Conservation (phyloP, 2,329 filamentous ascomycete species). For the Pseudocercospora macadamiae region DNA sequence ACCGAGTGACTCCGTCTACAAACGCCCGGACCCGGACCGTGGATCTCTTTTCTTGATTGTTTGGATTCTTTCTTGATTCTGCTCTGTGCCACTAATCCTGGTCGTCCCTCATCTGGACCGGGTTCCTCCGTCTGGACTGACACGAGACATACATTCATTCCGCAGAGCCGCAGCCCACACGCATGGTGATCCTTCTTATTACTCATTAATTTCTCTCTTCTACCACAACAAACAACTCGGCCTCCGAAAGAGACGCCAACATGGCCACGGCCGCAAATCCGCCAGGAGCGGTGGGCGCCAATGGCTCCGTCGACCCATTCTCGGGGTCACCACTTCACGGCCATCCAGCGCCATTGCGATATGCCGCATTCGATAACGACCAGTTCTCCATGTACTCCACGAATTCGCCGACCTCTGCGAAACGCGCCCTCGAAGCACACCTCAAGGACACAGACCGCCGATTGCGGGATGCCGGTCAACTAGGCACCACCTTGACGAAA, state of each 20-base stretch:
- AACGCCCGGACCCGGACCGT: background rate
- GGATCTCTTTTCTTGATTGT: background rate
- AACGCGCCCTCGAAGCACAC: slow-evolving; percentile 86
- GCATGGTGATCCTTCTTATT: slow-evolving; percentile 6
- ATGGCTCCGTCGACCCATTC: slow-evolving; percentile 50
- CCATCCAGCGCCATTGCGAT: slow-evolving; percentile 61
- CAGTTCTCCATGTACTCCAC: slow-evolving; percentile 77
- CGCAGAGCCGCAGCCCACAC: slow-evolving; percentile 9
- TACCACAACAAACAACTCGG: slow-evolving; percentile 9
- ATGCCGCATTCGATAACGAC: slow-evolving; percentile 75
- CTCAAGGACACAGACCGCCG: slow-evolving; percentile 89
- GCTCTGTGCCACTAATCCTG: background rate
- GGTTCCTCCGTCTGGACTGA: slow-evolving; percentile 7
- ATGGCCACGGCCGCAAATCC: slow-evolving; percentile 50
- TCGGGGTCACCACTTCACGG: slow-evolving; percentile 35
- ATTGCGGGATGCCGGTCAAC: slow-evolving; percentile 84
- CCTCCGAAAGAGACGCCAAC: slow-evolving; percentile 7
- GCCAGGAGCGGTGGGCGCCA: slow-evolving; percentile 45
- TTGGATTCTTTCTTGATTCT: background rate
- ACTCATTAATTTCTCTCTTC: slow-evolving; percentile 11
- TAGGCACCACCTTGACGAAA: slow-evolving; percentile 84
- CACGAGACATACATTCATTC: slow-evolving; percentile 15
- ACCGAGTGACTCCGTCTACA: background rate
- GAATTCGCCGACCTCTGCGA: slow-evolving; percentile 82
- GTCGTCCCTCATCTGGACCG: background rate